A percentile compares a stretch with the other conserved stretches of the same genome.
These are phyloP conservation scores for Irpex sp. DNA, from an alignment of 1,284 basidiomycete genomes.

Conservation along the genomic window DNA sequence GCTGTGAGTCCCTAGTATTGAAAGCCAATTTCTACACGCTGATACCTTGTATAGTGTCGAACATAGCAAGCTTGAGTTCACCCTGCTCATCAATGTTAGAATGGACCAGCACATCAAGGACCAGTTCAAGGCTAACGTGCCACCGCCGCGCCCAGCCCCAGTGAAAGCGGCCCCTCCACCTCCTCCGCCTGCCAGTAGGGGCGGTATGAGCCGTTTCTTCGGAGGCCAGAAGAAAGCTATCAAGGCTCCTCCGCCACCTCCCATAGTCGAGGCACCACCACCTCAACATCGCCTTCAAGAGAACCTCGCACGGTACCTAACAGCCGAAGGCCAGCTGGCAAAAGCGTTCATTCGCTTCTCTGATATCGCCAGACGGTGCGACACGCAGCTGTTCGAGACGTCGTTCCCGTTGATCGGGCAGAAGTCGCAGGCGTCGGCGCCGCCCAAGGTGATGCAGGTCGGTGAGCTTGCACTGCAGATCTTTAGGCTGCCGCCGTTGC, in stretches of 20 bases:
- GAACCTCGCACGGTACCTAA: slow-evolving; percentile 80
- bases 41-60: slow-evolving; percentile 55
- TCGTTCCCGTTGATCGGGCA: slow-evolving; percentile 82
- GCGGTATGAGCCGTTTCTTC: slow-evolving; percentile 71
- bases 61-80: slow-evolving; percentile 88
- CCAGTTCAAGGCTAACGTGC: slow-evolving; percentile 63
- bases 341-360: slow-evolving; percentile 84
- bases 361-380: slow-evolving; percentile 77
- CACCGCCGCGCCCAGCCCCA: slow-evolving; percentile 39
- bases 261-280: slow-evolving; percentile 34
- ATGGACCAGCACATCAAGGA: slow-evolving; percentile 78
- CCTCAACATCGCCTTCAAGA: slow-evolving; percentile 45
- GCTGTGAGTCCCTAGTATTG: slow-evolving; percentile 73
- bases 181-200: slow-evolving; percentile 42
- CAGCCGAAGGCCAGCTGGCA: slow-evolving; percentile 76
- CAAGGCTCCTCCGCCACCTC: slow-evolving; percentile 32
- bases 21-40: too few species aligned
- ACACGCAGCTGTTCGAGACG: slow-evolving; percentile 80
- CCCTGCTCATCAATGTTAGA: slow-evolving; percentile 79
- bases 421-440: slow-evolving; percentile 51
- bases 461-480: slow-evolving; percentile 85
- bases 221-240: slow-evolving; percentile 62
- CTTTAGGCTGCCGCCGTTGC: slow-evolving; percentile 86
- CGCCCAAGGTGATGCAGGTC: slow-evolving; percentile 53
- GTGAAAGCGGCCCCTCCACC: slow-evolving; percentile 33